Percentiles rank a stretch among this genome's conserved stretches.
These are phyloP conservation scores for Schoenoplectus triqueter DNA, from an alignment of 202 grass and related monocot genomes.

Conservation along the genomic window DNA sequence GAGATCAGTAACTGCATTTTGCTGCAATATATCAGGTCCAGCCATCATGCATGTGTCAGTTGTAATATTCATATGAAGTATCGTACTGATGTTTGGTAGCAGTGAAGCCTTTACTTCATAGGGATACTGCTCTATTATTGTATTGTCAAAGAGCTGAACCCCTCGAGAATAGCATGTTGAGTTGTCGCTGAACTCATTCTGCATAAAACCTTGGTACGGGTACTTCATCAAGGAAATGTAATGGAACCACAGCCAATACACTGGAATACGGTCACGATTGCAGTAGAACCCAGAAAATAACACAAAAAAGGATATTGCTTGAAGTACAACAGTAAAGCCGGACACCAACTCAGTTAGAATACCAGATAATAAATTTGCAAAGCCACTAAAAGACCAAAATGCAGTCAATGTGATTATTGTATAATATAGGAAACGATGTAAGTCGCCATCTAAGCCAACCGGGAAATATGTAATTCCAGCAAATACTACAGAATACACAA, in stretches of 20 bases:
- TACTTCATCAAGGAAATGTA: constrained; percentile 74
- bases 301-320: constrained; percentile 54
- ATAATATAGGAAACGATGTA: constrained; percentile 54
- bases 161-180: constrained; percentile 60
- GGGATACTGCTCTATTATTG: constrained; percentile 52
- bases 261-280: constrained; percentile 51
- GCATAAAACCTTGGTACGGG: constrained; percentile 71
- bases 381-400: constrained; percentile 68
- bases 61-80: constrained; percentile 51
- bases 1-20: constrained; percentile 59
- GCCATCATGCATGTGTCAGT: constrained; percentile 63
- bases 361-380: constrained; percentile 70
- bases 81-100: constrained; percentile 57
- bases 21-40: constrained; percentile 48
- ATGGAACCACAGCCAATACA: constrained; percentile 79
- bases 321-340: constrained; percentile 53
- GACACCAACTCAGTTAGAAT: constrained; percentile 58
- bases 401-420: constrained; percentile 47
- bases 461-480: constrained; percentile 57
- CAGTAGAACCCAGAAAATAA: constrained; percentile 73
- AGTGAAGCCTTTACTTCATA: constrained; percentile 43
- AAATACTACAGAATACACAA: constrained; percentile 61
- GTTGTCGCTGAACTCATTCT: constrained; percentile 62
- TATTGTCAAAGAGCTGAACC: constrained; percentile 79
- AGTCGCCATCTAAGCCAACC: constrained; percentile 59